phyloP scores from a whole-genome alignment of 352 stramenopile species.

The Globisporangium orthogonon region DNA sequence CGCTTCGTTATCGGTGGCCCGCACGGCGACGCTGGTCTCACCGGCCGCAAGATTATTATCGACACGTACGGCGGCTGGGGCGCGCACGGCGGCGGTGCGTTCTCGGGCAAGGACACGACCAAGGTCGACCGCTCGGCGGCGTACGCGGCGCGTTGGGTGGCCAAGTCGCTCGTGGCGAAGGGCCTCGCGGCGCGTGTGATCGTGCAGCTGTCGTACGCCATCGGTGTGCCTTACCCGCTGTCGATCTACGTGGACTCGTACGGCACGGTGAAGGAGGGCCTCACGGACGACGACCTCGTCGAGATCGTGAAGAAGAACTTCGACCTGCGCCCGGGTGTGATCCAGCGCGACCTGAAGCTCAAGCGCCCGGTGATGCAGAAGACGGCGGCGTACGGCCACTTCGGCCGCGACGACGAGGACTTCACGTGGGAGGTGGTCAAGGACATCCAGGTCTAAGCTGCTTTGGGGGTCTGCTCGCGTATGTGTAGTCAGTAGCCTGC shows the following conservation, averaged over 20 bases:
- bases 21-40: slow-evolving; percentile 98
- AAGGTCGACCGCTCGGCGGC: slow-evolving; percentile 98
- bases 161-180: slow-evolving; percentile 97
- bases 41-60: slow-evolving; percentile 99
- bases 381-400: slow-evolving; percentile 99
- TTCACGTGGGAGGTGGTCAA: slow-evolving; percentile 99
- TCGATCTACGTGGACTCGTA: slow-evolving; percentile 98
- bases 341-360: slow-evolving; percentile 97
- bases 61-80: slow-evolving; percentile 99
- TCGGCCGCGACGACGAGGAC: slow-evolving; percentile 96
- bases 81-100: slow-evolving; percentile 96
- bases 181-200: slow-evolving; percentile 92
- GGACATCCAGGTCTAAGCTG: slow-evolving; percentile 71
- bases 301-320: slow-evolving; percentile 99
- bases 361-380: slow-evolving; percentile 97
- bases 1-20: slow-evolving; percentile 99
- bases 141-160: slow-evolving; percentile 98
- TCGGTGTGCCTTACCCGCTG: slow-evolving; percentile 96
- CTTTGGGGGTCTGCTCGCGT: slow-evolving; percentile 10
- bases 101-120: slow-evolving; percentile 98
- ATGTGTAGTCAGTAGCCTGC: slow-evolving; percentile 26
- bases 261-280: slow-evolving; percentile 93
- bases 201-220: slow-evolving; percentile 98
- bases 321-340: slow-evolving; percentile 96
- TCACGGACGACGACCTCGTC: slow-evolving; percentile 95